phyloP scores from a whole-genome alignment of 2,329 filamentous ascomycete species.

The Pseudovirgaria hyperparasitica region DNA sequence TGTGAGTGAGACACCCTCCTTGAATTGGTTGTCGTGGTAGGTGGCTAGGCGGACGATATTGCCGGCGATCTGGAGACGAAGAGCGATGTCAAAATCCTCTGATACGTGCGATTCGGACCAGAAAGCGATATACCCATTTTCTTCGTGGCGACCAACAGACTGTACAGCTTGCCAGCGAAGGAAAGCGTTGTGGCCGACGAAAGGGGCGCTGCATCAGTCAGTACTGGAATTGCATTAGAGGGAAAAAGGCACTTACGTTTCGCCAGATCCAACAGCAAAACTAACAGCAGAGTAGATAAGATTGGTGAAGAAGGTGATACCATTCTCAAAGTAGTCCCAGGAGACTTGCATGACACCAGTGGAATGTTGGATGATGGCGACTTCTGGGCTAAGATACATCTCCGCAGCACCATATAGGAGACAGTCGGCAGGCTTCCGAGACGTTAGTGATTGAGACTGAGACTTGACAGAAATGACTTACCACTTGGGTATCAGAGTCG shows the following conservation, averaged over 20 bases:
- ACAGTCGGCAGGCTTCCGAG: slow-evolving; percentile 64
- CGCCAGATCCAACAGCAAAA: slow-evolving; percentile 57
- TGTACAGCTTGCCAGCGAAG: slow-evolving; percentile 56
- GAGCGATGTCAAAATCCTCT: slow-evolving; percentile 65
- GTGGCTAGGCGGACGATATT: slow-evolving; percentile 57
- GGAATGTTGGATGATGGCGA: slow-evolving; percentile 65
- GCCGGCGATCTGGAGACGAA: slow-evolving; percentile 56
- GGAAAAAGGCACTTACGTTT: no score
- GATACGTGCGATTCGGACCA: slow-evolving; percentile 68
- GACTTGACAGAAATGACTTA: no score
- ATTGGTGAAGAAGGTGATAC: slow-evolving; percentile 68
- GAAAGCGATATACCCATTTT: slow-evolving; percentile 51
- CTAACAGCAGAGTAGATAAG: slow-evolving; percentile 63
- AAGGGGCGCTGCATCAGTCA: slow-evolving; percentile 57
- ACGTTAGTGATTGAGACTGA: no score
- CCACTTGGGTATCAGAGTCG: slow-evolving; percentile 20
- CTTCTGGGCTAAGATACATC: slow-evolving; percentile 68
- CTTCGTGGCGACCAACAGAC: slow-evolving; percentile 39
- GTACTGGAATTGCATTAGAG: no score
- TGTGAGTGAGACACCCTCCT: slow-evolving; percentile 61
- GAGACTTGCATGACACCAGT: slow-evolving; percentile 71
- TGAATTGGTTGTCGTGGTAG: slow-evolving; percentile 57
- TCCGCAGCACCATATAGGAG: slow-evolving; percentile 68
- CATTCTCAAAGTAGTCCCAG: slow-evolving; percentile 60
- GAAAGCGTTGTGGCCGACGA: slow-evolving; percentile 68